Conservation (phyloP, 2,329 filamentous ascomycete genomes). For the Gliomastix tumulicola region DNA sequence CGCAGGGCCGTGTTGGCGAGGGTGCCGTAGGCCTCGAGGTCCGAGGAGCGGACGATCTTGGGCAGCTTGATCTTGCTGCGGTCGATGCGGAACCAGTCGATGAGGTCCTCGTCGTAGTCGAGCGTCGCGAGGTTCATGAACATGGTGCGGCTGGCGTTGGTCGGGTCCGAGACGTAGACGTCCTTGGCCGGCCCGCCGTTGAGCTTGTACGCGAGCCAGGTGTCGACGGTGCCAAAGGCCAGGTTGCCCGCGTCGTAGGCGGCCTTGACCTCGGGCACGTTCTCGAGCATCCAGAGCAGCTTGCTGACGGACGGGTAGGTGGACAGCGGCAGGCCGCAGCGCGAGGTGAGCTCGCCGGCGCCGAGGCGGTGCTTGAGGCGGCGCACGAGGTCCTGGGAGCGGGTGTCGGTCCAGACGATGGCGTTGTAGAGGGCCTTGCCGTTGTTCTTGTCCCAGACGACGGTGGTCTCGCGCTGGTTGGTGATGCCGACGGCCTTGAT, state of each 20-base stretch:
- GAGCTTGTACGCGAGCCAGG: slow-evolving; percentile 74
- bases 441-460: slow-evolving; percentile 72
- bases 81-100: slow-evolving; percentile 70
- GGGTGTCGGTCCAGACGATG: slow-evolving; percentile 79
- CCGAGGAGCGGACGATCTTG: slow-evolving; percentile 69
- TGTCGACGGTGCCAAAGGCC: slow-evolving; percentile 77
- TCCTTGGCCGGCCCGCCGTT: slow-evolving; percentile 62
- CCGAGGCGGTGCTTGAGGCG: slow-evolving; percentile 62
- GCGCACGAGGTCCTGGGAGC: slow-evolving; percentile 64
- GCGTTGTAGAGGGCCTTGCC: slow-evolving; percentile 74
- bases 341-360: slow-evolving; percentile 56
- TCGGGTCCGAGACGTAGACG: slow-evolving; percentile 69
- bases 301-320: slow-evolving; percentile 79
- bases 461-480: slow-evolving; percentile 76
- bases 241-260: slow-evolving; percentile 67
- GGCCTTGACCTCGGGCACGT: slow-evolving; percentile 57
- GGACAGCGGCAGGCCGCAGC: slow-evolving; percentile 72
- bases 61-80: slow-evolving; percentile 62
- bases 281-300: slow-evolving; percentile 68
- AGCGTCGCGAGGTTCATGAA: slow-evolving; percentile 77
- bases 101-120: slow-evolving; percentile 65
- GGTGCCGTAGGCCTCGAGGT: slow-evolving; percentile 60
- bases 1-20: slow-evolving; percentile 55
- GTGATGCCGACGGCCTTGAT: slow-evolving; percentile 75
- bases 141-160: slow-evolving; percentile 81